A percentile compares a stretch with the other conserved stretches of the same genome.
These are phyloP conservation scores for Fusarium napiforme DNA, from an alignment of 2,329 filamentous ascomycete species.

Conservation along the genomic window DNA sequence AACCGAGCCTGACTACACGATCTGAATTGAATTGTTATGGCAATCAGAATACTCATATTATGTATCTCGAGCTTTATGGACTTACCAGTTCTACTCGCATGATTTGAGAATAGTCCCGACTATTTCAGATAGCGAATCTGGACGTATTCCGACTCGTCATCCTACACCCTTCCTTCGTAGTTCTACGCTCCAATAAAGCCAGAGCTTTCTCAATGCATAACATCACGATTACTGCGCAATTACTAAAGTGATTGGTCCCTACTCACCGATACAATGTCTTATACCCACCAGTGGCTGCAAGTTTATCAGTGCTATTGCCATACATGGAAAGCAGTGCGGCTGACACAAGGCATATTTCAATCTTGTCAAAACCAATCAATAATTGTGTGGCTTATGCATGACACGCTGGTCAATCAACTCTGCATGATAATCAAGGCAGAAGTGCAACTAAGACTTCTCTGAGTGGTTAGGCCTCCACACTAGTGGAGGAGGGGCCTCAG, in stretches of 20 bases:
- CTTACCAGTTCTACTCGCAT: rapidly evolving
- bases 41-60: rapidly evolving
- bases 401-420: background rate
- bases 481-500: background rate
- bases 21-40: rapidly evolving
- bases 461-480: background rate
- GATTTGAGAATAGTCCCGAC: rapidly evolving
- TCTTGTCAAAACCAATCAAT: background rate
- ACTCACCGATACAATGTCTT: background rate
- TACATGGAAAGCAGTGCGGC: background rate
- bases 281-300: background rate
- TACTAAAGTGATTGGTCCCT: background rate
- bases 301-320: background rate
- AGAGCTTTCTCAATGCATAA: background rate
- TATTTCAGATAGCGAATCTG: background rate
- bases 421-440: slow-evolving; percentile 9
- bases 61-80: rapidly evolving
- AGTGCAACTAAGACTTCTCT: background rate
- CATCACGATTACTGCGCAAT: background rate
- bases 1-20: rapidly evolving
- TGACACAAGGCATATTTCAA: background rate
- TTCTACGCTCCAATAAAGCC: rapidly evolving
- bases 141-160: too few species aligned
- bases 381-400: background rate
- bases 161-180: rapidly evolving